Base-by-base conservation (phyloP, 164 flowering plant genomes). In the Cinnamomum chago region DNA sequence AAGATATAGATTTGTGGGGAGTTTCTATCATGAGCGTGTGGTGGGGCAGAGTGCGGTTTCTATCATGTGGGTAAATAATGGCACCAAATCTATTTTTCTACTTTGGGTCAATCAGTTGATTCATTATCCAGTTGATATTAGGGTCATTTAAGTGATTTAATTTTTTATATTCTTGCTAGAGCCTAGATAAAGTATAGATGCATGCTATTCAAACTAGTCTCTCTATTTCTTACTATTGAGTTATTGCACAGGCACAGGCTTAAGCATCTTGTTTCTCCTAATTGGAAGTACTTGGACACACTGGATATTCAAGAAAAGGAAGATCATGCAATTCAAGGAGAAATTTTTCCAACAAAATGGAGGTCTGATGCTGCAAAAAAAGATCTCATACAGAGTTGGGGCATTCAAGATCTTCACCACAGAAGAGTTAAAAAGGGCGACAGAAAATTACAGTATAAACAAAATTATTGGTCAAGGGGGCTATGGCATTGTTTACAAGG, bases 401-500 rank as follows among this genome's bases (percentile, higher is more conserved):
- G 50, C 85, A 14, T 81, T 84, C 12, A 83, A 75, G 76, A 68
- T 85, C 79, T 85, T 83, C 50, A 30, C 75, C 35, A 47, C 82
- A 70, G 82, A 79, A 70, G 91, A 88, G 76, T 10, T 88, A 10
- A 78, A 83, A 77, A 88, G 79, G 72, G 91, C 89, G 24, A 88
- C 91, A 1, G 62, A 80, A 25, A 78, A 78, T 23, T 86, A 82
- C 67, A 74, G 81, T 20, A 78, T 67, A 33, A 81, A 79, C 68
- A 80, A 79, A 76, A n/a, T 89, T 50, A 68, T 89, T 50, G 93
- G 93, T 1, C 74, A 75, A 25, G 93, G 93, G 22, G 90, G 90
- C 13, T 85, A 80, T 74, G 93, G 93, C 52, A 86, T 82, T 70
- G 93, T 90, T 14, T 89, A 85, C 77, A 90, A 80, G 77, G 93